phyloP scores from a whole-genome alignment of 2,329 filamentous ascomycete genomes.

The Alternaria brassicicola region DNA sequence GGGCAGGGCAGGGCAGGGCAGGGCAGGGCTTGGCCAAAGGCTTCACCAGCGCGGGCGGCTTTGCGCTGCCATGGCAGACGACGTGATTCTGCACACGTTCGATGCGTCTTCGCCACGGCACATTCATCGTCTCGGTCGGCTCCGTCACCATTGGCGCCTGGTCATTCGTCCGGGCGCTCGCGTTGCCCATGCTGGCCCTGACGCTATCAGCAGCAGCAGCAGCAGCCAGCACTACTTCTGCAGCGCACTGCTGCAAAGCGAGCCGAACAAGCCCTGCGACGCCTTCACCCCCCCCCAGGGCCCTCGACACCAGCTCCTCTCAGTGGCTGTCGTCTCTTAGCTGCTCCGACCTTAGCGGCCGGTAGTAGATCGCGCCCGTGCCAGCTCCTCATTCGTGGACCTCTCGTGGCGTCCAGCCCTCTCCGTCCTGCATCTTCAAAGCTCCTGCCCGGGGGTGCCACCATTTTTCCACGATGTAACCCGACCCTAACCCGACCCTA shows the following conservation, averaged over 20 bases:
- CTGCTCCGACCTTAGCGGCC: conserved; percentile 44
- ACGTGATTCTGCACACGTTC: conserved; percentile 43
- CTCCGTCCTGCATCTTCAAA: conserved; percentile 42
- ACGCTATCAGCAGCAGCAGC: conserved; percentile 41
- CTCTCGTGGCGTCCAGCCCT: conserved; percentile 40
- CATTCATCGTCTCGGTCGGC: conserved; percentile 42
- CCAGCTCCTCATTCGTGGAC: conserved; percentile 34
- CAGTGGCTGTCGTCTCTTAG: conserved; percentile 36
- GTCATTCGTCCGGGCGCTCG: conserved; percentile 30
- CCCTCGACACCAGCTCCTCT: conserved; percentile 28
- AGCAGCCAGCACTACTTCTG: conserved; percentile 30
- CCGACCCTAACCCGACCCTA: conserved; percentile 45
- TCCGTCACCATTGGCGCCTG: conserved; percentile 29
- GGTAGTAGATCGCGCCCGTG: conserved; percentile 38
- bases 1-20: conserved; percentile 11
- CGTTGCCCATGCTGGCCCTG: conserved; percentile 28
- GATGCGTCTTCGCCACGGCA: conserved; percentile 41
- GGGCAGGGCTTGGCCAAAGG: conserved; percentile 26
- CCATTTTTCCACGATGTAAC: conserved; percentile 46
- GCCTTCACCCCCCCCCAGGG: conserved; percentile 23
- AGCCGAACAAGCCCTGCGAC: conserved; percentile 34
- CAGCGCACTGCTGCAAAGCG: conserved; percentile 29
- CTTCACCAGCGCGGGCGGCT: conserved; percentile 35
- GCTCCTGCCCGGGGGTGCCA: conserved; percentile 32
- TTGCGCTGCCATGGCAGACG: conserved; percentile 23